Evolutionary conservation across 2,329 filamentous ascomycete genomes (phyloP).

Genomic region (Dendrostoma leiphaemia): DNA sequence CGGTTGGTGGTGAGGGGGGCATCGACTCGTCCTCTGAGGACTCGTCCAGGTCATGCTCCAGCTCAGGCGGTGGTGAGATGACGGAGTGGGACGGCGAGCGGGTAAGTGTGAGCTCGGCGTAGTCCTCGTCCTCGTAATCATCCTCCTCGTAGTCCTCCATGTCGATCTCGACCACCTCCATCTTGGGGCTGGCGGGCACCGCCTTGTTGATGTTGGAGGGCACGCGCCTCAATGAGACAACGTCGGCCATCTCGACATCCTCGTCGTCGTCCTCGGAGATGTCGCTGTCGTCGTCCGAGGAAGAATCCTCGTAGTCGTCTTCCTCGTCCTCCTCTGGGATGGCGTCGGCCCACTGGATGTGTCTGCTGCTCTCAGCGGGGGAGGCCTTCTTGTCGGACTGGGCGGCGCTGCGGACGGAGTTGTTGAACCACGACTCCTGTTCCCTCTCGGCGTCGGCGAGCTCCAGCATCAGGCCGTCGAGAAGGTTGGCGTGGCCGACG

Average conservation of each 20-base stretch:
- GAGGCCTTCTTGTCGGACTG: conserved; percentile 28
- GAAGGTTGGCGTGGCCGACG: conserved; percentile 96
- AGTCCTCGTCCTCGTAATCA: conserved; percentile 64
- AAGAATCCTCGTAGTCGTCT: conserved; percentile 59
- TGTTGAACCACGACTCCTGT: conserved; percentile 98
- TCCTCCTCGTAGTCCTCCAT: conserved; percentile 46
- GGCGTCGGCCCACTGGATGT: conserved; percentile 84
- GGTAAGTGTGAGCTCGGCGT: conserved; percentile 63
- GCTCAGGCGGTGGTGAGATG: conserved; percentile 64
- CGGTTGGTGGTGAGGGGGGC: conserved; percentile 66
- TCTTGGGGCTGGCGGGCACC: conserved; percentile 34
- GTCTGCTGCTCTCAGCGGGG: conserved; percentile 58
- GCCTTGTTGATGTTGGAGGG: conserved; percentile 34
- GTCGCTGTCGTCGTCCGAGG: conserved; percentile 42
- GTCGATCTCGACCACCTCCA: conserved; percentile 34
- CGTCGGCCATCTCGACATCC: conserved; percentile 59
- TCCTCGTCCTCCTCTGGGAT: conserved; percentile 72
- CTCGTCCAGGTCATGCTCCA: conserved; percentile 63
- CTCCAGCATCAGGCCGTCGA: conserved; percentile 87
- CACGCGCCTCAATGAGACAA: conserved; percentile 45
- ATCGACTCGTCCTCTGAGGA: conserved; percentile 71
- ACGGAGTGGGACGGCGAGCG: conserved; percentile 57
- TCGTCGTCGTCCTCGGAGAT: conserved; percentile 36
- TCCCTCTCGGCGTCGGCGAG: conserved; percentile 92
- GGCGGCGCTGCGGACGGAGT: conserved; percentile 77